Base-by-base conservation (phyloP, 345 rosid species). In the Hypericum androsaemum region DNA sequence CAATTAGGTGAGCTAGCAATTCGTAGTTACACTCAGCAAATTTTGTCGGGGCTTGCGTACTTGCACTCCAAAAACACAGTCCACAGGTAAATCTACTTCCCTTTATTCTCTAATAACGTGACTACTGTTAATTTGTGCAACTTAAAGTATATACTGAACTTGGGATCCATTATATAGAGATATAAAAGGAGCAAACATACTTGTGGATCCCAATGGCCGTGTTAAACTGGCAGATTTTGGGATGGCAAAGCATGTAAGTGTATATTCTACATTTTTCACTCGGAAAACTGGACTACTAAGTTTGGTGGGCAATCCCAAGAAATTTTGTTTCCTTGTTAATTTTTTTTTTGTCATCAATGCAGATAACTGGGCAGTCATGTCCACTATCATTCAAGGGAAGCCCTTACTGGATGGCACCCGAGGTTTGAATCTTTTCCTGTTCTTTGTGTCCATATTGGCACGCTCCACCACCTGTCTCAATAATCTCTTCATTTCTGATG, bases 361-460 rank as follows among this genome's bases (percentile, higher is more conserved):
- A 84, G 94, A 84, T 84, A 61, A 71, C 83, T 2, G 94, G 94
- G 54, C 94, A 84, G 60, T 79, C 94, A 8, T 81, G 85, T 56
- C 83, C 85, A 5, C 70, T 84, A 44, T 84, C 94, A 35, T 77
- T 84, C 72, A 84, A 79, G 67, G 94, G 94, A 56, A 84, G 94
- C 66, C 94, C 94, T 28, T 81, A 79, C 63, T 84, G 94, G 94
- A 74, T 84, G 88, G 94, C 94, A 53, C 94, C 94, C 15, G 94
- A 84, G 86, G 94, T 84, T n/a, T 15, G 67, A 12, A 16, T 17
- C 40, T 36, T 65, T 39, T 52, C 60, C 13, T 40, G 50, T 41
- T 36, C 12, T 65, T 46, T 46, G 4, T 6, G 15, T 39, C 5
- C 42, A 37, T n/a, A 35, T 50, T 40, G 50, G 47, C 50, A 22